These are phyloP conservation scores for Lyophyllum shimeji DNA, from an alignment of 768 basidiomycete species.

Conservation along the genomic window DNA sequence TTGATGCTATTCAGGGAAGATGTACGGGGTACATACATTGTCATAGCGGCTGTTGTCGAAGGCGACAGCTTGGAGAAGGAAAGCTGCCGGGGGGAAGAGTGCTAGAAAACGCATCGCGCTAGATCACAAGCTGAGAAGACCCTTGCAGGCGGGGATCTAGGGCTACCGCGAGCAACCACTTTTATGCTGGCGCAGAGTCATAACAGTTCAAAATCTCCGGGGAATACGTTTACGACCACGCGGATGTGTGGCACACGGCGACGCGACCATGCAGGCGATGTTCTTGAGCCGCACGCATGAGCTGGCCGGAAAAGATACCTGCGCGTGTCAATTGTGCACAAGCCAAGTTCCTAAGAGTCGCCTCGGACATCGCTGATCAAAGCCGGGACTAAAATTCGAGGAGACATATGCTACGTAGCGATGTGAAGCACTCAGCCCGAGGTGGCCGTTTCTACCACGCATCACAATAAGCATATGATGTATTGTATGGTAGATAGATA, in stretches of 20 bases:
- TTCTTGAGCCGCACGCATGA: conserved; percentile 4
- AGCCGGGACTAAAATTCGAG: background rate
- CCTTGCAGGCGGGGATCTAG: background rate
- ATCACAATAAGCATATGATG: conserved; percentile 13
- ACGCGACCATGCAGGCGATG: background rate
- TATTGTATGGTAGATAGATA: background rate
- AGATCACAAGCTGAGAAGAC: background rate
- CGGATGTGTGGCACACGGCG: background rate
- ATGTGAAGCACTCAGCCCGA: background rate
- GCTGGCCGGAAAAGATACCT: background rate
- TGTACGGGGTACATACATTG: conserved; percentile 45
- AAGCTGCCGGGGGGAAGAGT: conserved; percentile 5
- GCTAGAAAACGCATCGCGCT: conserved; percentile 15
- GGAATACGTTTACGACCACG: background rate
- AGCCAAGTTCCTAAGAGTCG: background rate
- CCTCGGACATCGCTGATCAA: background rate
- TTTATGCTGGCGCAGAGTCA: background rate
- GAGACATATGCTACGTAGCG: background rate
- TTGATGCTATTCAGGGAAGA: background rate
- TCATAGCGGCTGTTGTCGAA: conserved; percentile 62
- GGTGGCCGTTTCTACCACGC: background rate
- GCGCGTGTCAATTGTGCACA: background rate
- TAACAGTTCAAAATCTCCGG: background rate
- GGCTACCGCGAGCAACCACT: background rate
- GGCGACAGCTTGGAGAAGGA: conserved; percentile 25